Evolutionary conservation across 2,329 filamentous ascomycete genomes (phyloP).

Genomic region (Chlorencoelia australis): DNA sequence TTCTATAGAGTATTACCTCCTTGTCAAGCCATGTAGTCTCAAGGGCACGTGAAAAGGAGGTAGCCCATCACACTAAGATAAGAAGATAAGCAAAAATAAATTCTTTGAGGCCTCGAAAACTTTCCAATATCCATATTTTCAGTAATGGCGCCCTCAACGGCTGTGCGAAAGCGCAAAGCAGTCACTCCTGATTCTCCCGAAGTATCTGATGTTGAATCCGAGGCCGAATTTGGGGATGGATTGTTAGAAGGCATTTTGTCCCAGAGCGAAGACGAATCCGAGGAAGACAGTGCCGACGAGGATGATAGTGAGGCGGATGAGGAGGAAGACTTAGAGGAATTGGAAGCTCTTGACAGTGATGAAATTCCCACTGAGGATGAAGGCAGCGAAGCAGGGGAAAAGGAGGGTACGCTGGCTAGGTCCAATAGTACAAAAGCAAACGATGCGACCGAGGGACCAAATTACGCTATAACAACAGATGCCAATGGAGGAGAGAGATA

Average conservation of each 20-base stretch:
- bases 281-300: constrained; percentile 39
- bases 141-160: constrained; percentile 23
- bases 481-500: constrained; percentile 88
- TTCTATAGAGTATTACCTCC: too few species aligned
- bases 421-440: constrained; percentile 28
- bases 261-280: constrained; percentile 48
- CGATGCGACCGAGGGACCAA: constrained; percentile 33
- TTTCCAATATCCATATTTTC: constrained; percentile 5
- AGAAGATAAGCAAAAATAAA: constrained; percentile 14
- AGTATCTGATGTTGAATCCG: constrained; percentile 41
- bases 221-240: constrained; percentile 48
- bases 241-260: constrained; percentile 47
- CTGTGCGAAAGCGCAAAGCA: constrained; percentile 50
- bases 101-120: constrained; percentile 8
- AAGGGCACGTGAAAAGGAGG: too few species aligned
- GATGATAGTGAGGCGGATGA: constrained; percentile 34
- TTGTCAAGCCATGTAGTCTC: too few species aligned
- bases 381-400: constrained; percentile 25
- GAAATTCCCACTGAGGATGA: constrained; percentile 36
- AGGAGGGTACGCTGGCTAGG: constrained; percentile 31
- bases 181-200: constrained; percentile 42
- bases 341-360: constrained; percentile 37
- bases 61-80: constrained; percentile 21
- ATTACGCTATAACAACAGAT: constrained; percentile 57
- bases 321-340: constrained; percentile 30